Evolutionary conservation across 73 alveolate genomes (phyloP).

Genomic region (Tetrahymena borealis): DNA sequence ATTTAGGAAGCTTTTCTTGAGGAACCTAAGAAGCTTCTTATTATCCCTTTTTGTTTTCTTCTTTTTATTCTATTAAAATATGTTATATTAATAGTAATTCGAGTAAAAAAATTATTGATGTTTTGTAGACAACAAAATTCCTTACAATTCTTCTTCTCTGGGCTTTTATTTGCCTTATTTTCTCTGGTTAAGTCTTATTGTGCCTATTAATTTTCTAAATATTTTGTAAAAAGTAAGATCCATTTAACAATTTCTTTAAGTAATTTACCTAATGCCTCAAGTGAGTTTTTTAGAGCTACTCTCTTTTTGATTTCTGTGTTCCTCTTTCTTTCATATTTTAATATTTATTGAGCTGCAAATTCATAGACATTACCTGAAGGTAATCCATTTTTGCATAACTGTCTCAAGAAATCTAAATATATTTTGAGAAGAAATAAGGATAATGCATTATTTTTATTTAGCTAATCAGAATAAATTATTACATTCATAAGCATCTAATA

Average conservation of each 20-base stretch:
- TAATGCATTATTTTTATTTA: not conserved
- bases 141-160: not conserved
- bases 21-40: not conserved
- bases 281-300: not conserved
- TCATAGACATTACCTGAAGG: slow-evolving; percentile 94
- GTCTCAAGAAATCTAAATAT: slow-evolving; percentile 57
- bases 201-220: not conserved
- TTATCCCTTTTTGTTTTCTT: not conserved
- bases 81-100: not conserved
- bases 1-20: not conserved
- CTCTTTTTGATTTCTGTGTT: not conserved
- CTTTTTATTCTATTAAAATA: not conserved
- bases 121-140: not conserved
- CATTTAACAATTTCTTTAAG: no score
- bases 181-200: not conserved
- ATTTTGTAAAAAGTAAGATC: not conserved
- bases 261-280: not conserved
- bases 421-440: not conserved
- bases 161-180: not conserved
- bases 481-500: slow-evolving; percentile 88
- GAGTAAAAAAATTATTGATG: not conserved
- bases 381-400: slow-evolving; percentile 87
- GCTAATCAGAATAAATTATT: not conserved
- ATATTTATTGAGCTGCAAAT: slow-evolving; percentile 81
- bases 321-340: slow-evolving; percentile 81